Base-by-base conservation (phyloP, 1,139 yeast genomes). In the Meyerozyma elateridarum region DNA sequence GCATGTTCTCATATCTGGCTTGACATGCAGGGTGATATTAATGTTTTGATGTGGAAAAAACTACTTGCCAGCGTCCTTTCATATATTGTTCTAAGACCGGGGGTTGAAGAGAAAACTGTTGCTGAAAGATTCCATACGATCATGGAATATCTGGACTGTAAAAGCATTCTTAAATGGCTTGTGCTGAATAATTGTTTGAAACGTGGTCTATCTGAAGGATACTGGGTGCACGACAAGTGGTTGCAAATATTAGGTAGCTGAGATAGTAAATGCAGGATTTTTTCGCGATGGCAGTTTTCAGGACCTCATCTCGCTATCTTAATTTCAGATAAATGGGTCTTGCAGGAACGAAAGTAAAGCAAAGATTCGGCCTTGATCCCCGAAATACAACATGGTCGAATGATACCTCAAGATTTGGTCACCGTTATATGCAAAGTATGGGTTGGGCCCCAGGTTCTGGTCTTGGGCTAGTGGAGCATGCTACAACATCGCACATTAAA, bases 401-500 rank as follows among this genome's bases (percentile, higher is more conserved):
- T 52, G 79, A 91, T 48, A 82, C 84, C 0, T 65, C 69, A 6
- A 63, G 96, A 37, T 91, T 91, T 51, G 98, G 98, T 1, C 96
- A 85, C 54, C 77, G 82, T 49, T 88, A 88, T 54, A 56, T 91
- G 36, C 77, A 79, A 40, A 79, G 76, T 46, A 65, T 80, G 54
- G 98, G 98, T 8, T 91, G 98, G 98, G 70, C 66, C 34, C 94
- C 95, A 2, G 98, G 98, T 8, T 62, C 69, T 41, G 97, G 98
- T 4, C 69, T 91, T 15, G 98, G 98, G 3, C 53, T 76, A 41
- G 79, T 70, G 18, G 71, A 71, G 37, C 81, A 68, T 58, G 78
- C 79, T 26, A 65, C 66, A 40, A 85, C 88, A 1, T 66, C 88
- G 4, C 96, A 91, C 50, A 84, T 91, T 32, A 88, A 84, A 50